Percentiles rank a stretch among this genome's conserved stretches.
Evolutionary conservation across 139 green algal genomes (phyloP).

Genomic region (Chlamydomonas applanata): DNA sequence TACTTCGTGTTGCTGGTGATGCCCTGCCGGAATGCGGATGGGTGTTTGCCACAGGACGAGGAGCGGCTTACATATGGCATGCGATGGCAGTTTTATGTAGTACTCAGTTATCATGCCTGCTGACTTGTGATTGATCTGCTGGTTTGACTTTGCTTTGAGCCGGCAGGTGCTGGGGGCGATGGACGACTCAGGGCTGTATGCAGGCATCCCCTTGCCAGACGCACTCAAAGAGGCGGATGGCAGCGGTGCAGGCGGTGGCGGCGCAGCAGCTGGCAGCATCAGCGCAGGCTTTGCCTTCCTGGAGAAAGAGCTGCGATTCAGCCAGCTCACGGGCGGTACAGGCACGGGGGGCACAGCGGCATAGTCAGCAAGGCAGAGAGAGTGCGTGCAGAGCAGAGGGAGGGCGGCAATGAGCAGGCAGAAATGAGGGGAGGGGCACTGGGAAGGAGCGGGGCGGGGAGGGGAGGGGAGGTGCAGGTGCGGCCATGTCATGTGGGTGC

Average conservation of each 20-base stretch:
- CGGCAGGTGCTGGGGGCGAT: slow-evolving; percentile 25
- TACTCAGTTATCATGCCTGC: background rate
- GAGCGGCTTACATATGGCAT: background rate
- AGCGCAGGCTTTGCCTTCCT: slow-evolving; percentile 60
- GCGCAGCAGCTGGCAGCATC: background rate
- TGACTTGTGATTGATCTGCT: background rate
- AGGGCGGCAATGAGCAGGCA: too few species aligned
- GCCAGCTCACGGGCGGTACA: slow-evolving; percentile 1
- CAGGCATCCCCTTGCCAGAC: slow-evolving; percentile 63
- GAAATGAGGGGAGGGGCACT: too few species aligned
- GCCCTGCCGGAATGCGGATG: background rate
- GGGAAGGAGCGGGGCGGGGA: too few species aligned
- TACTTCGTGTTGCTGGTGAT: background rate
- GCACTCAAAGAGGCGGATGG: slow-evolving; percentile 38
- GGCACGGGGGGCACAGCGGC: too few species aligned
- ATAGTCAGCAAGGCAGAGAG: too few species aligned
- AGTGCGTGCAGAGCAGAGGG: too few species aligned
- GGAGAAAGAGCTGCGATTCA: slow-evolving; percentile 55
- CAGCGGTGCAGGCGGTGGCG: background rate
- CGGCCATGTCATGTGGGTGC: too few species aligned
- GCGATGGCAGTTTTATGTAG: too few species aligned
- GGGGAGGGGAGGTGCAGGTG: too few species aligned
- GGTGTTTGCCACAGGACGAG: background rate
- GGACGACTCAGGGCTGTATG: slow-evolving; percentile 75
- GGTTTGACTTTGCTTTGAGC: background rate